Percentiles rank a stretch among this genome's conserved stretches.
Conservation (phyloP, 768 basidiomycete genomes). For the Clitopilus passeckerianus region DNA sequence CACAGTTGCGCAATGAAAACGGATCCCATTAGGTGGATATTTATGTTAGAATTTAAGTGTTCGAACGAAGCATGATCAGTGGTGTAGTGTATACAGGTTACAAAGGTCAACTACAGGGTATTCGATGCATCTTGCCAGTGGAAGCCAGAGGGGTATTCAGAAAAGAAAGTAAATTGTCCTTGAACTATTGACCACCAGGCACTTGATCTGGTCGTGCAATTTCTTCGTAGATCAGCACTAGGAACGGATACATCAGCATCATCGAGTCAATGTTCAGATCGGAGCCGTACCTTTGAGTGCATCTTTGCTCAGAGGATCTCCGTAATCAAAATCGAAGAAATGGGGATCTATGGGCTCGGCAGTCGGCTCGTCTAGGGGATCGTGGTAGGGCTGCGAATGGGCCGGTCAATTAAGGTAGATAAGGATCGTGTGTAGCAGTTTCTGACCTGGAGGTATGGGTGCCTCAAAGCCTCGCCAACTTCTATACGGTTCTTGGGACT, state of each 20-base stretch:
- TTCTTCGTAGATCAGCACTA: slow-evolving; percentile 49
- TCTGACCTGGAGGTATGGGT: slow-evolving; percentile 81
- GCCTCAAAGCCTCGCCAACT: slow-evolving; percentile 80
- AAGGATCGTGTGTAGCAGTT: neutral
- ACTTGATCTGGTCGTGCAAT: slow-evolving; percentile 30
- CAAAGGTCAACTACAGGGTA: neutral
- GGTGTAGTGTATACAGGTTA: neutral
- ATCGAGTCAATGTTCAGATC: slow-evolving; percentile 1
- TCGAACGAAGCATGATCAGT: neutral
- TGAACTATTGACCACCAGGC: slow-evolving; percentile 1
- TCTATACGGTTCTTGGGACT: slow-evolving; percentile 85
- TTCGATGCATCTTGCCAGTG: neutral
- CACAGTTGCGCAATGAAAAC: neutral
- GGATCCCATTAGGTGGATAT: neutral
- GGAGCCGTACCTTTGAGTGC: slow-evolving; percentile 53
- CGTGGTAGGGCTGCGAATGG: slow-evolving; percentile 72
- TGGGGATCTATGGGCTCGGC: slow-evolving; percentile 71
- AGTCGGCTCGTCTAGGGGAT: slow-evolving; percentile 83
- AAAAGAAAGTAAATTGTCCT: neutral
- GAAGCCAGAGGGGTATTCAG: neutral
- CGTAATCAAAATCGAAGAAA: slow-evolving; percentile 83
- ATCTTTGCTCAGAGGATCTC: slow-evolving; percentile 59
- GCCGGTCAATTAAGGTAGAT: neutral
- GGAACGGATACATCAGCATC: neutral
- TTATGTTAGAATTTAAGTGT: neutral